Base-by-base conservation (phyloP, 1,139 yeast genomes). In the Kodamaea alishanica region DNA sequence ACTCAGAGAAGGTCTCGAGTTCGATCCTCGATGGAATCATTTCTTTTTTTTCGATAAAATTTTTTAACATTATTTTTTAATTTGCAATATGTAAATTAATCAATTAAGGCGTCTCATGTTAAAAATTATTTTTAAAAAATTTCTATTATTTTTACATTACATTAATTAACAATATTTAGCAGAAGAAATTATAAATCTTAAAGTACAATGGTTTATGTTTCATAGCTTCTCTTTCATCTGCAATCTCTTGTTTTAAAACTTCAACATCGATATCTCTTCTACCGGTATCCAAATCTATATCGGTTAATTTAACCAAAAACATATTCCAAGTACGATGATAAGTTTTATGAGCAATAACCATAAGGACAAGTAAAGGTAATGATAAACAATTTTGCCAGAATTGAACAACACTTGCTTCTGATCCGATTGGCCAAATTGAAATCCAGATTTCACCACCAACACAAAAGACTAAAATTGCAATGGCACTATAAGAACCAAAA, bases 271-370 rank as follows among this genome's bases (percentile, higher is more conserved):
- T 54, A 33, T 70, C 74, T 52, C 76, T 65, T 56, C 75, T 63
- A 24, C 79, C 79, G 9, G 76, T 67, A 52, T 74, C 79, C 46
- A 75, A 61, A 52, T 75, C 79, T 36, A 74, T 63, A 28, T 73
- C 73, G 23, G 48, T 52, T 42, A 67, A 60, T 38, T 60, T 64
- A 44, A 73, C 68, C 70, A 67, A 9, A 60, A 45, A 31, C 50
- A 47, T 37, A 47, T 41, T 35, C 61, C 59, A 58, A 7, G 55
- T 34, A 6, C 55, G 22, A 35, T 41, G 33, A 41, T 40, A 50
- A 6, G 62, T 51, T 46, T 63, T 64, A 56, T 59, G 64, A 9
- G 48, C 49, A 7, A 54, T 33, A 47, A 60, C 54, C 37, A 65
- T 54, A 1, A 67, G 51, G 28, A 77, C 41, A 60, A 73, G 59